Evolutionary conservation across 2,329 filamentous ascomycete genomes (phyloP), one percentile per base, ranked within the genome.

Genomic region (Calonectria fujianensis): DNA sequence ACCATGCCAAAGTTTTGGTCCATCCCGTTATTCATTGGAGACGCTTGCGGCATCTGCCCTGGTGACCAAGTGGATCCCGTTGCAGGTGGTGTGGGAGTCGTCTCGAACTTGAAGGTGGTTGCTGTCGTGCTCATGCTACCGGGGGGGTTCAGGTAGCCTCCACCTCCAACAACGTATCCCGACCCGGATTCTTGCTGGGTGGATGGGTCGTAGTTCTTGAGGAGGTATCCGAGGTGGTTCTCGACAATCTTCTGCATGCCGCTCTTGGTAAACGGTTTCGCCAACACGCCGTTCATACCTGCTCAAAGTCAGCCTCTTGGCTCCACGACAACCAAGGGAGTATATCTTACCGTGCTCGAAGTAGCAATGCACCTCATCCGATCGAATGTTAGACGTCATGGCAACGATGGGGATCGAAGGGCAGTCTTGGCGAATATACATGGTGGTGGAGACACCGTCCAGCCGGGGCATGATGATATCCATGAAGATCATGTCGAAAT

Each of bases 281-380:
- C 96, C 74, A 99, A 88, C 24, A 99, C 96, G 82, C 98, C 97
- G 82, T 98, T 97, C 96, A 99, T 98, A 54, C 96, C 96, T 98
- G 51, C 2, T n/a, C 51, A 4, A 6, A 24, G 68, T 79, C 50
- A 81, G 66, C 66, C 66, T 76, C 61, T 74, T 68, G 81, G 80
- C 72, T 72, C 57, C 31, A 54, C n/a, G 10, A 27, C 2, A 29
- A n/a, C 13, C 39, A 3, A 20, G 14, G 7, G 32, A 14, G 18
- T 63, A 16, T 29, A 41, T 85, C 93, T 88, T 90, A 97, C 96
- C 97, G 86, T 98, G 96, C 81, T 96, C 93, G 87, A 98, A 98
- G 84, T 99, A 99, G 87, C 97, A 96, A 69, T 96, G 95, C 75
- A 98, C 97, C 83, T 99, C 97, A 81, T 98, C 96, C 75, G 95